These are phyloP conservation scores for Leccinum subtestaceum DNA, from an alignment of 768 basidiomycete species.

Conservation along the genomic window DNA sequence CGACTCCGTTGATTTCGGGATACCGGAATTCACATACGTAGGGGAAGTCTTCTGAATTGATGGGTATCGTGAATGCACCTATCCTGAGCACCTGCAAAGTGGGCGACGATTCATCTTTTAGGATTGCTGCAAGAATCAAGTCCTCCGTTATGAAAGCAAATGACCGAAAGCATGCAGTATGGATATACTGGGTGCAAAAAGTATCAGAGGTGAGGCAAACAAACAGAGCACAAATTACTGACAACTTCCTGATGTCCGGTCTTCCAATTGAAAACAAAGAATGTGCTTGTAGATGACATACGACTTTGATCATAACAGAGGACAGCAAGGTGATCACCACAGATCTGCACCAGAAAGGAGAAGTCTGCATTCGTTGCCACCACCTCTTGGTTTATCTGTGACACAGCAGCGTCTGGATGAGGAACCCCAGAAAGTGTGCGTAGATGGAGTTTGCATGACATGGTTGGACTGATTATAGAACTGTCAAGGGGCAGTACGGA, in stretches of 20 bases:
- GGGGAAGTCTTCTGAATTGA: conserved; percentile 11
- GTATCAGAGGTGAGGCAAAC: not conserved
- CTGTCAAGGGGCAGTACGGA: not conserved
- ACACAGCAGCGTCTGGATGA: conserved; percentile 22
- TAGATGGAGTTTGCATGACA: conserved; percentile 26
- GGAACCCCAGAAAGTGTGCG: conserved; percentile 30
- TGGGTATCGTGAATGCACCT: not conserved
- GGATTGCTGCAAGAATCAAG: conserved; percentile 23
- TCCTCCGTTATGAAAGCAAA: conserved; percentile 36
- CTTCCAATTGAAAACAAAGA: conserved; percentile 38
- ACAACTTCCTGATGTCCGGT: conserved; percentile 30
- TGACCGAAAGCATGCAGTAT: conserved; percentile 24
- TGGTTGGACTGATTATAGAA: conserved; percentile 14
- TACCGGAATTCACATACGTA: conserved; percentile 28
- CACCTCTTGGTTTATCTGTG: conserved; percentile 15
- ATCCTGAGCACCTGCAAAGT: conserved; percentile 23
- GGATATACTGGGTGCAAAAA: conserved; percentile 18
- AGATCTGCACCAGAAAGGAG: conserved; percentile 32
- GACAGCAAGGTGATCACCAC: conserved; percentile 30
- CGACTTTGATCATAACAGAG: conserved; percentile 20
- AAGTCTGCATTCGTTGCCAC: conserved; percentile 2
- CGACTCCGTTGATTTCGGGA: conserved; percentile 17
- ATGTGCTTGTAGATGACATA: conserved; percentile 5
- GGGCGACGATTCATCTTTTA: conserved; percentile 3
- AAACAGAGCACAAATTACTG: conserved; percentile 6